A percentile compares a stretch with the other conserved stretches of the same genome.
phyloP scores from a whole-genome alignment of 345 rosid genomes.

The Tarenaya hassleriana region DNA sequence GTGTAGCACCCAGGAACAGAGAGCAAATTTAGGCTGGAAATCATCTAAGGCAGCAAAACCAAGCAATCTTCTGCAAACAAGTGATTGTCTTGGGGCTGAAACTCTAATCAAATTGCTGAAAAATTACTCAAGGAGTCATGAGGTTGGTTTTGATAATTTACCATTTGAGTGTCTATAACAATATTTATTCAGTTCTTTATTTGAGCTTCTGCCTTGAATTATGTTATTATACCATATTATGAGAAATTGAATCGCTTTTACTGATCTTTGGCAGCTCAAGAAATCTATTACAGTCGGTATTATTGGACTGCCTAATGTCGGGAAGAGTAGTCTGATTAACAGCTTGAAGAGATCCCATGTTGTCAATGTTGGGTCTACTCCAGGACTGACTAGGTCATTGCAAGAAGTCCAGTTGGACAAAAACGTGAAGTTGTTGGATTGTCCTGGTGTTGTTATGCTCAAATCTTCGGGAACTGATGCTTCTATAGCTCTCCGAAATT shows the following conservation, averaged over 20 bases:
- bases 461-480: slow-evolving; percentile 64
- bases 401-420: slow-evolving; percentile 96
- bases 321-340: slow-evolving; percentile 97
- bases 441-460: slow-evolving; percentile 98
- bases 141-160: slow-evolving; percentile 33
- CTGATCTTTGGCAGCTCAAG: slow-evolving; percentile 54
- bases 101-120: slow-evolving; percentile 84
- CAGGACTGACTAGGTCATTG: slow-evolving; percentile 87
- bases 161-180: not conserved
- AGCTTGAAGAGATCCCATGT: slow-evolving; percentile 93
- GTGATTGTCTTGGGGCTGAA: slow-evolving; percentile 98
- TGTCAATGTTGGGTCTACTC: slow-evolving; percentile 90
- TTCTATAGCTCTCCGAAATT: slow-evolving; percentile 76
- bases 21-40: slow-evolving; percentile 92
- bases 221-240: slow-evolving; percentile 2
- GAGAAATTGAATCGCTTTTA: not conserved
- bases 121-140: slow-evolving; percentile 95
- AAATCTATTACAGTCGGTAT: slow-evolving; percentile 89
- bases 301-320: slow-evolving; percentile 94
- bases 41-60: slow-evolving; percentile 62
- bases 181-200: no score
- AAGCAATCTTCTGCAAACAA: slow-evolving; percentile 66
- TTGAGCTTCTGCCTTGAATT: not conserved
- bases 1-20: slow-evolving; percentile 92
- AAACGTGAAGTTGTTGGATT: slow-evolving; percentile 84